These are phyloP conservation scores for Chrysopogon serrulatus DNA, from an alignment of 176 grass and related monocot species.

Conservation along the genomic window DNA sequence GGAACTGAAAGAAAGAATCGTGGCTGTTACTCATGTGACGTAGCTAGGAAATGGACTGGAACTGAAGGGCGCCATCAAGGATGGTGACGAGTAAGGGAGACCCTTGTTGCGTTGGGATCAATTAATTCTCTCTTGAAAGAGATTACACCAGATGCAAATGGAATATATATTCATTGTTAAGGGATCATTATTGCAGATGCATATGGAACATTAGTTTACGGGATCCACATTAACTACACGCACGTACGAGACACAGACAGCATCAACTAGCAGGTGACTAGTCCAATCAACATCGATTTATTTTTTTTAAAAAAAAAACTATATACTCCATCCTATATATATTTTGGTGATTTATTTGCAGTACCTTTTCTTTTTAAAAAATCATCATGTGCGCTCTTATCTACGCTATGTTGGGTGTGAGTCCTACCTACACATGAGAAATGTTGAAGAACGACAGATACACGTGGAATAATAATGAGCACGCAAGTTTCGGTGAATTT, in stretches of 20 bases:
- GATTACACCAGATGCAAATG: conserved; percentile 12
- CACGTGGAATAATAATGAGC: not conserved
- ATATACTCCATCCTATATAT: not conserved
- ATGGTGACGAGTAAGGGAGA: conserved; percentile 19
- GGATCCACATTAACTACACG: not conserved
- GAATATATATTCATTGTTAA: conserved; percentile 20
- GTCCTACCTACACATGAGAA: not conserved
- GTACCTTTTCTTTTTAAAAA: not conserved
- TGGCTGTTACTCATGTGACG: conserved; percentile 52
- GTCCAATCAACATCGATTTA: not conserved
- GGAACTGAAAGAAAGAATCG: conserved; percentile 21
- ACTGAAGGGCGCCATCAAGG: conserved; percentile 10
- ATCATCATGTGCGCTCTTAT: not conserved
- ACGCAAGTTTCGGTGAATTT: not conserved
- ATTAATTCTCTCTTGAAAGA: conserved; percentile 13
- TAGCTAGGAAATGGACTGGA: conserved; percentile 32
- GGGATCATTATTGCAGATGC: conserved; percentile 15
- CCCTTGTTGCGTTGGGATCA: conserved; percentile 13
- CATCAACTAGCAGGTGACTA: not conserved
- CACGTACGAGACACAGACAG: not conserved
- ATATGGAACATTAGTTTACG: conserved; percentile 10
- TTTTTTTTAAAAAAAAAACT: not conserved
- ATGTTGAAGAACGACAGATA: not conserved
- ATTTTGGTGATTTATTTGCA: not conserved
- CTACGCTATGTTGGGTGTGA: too few species aligned